Evolutionary conservation across 108 stramenopile genomes (phyloP).

Genomic region (Nitzschia sp.): DNA sequence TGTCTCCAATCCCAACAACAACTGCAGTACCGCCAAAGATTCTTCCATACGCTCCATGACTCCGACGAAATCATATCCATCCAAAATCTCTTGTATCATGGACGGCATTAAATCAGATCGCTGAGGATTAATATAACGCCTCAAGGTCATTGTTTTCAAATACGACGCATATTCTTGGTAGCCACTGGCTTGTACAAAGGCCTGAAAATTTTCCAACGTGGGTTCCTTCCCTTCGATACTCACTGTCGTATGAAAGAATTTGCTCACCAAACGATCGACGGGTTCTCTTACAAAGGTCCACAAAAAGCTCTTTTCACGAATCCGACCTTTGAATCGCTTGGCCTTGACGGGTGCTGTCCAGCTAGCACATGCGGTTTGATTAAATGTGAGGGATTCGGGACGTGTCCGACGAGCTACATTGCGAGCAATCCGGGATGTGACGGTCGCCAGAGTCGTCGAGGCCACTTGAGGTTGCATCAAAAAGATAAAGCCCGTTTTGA

Average conservation of each 20-base stretch:
- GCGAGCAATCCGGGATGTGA: constrained; percentile 34
- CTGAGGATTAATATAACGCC: constrained; percentile 28
- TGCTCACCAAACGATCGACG: constrained; percentile 29
- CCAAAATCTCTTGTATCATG: constrained; percentile 16
- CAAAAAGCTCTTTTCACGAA: constrained; percentile 27
- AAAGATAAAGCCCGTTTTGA: constrained; percentile 30
- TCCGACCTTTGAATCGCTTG: constrained; percentile 18
- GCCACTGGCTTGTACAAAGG: constrained; percentile 12
- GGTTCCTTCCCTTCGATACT: background rate
- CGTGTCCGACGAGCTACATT: constrained; percentile 8
- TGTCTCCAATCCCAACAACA: constrained; percentile 41
- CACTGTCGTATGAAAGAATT: constrained; percentile 32
- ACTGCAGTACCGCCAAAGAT: constrained; percentile 43
- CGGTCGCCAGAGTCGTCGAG: constrained; percentile 34
- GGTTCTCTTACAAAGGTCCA: constrained; percentile 57
- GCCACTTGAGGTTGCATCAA: constrained; percentile 33
- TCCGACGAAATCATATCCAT: constrained; percentile 43
- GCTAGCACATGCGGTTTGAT: constrained; percentile 16
- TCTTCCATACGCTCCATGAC: constrained; percentile 56
- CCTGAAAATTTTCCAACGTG: constrained; percentile 15
- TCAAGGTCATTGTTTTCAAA: constrained; percentile 15
- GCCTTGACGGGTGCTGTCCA: constrained; percentile 22
- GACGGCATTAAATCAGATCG: constrained; percentile 9
- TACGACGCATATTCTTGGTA: constrained; percentile 29
- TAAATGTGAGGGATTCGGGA: background rate